Base-by-base conservation (phyloP, 805 yeast genomes). In the Candida maesae region DNA sequence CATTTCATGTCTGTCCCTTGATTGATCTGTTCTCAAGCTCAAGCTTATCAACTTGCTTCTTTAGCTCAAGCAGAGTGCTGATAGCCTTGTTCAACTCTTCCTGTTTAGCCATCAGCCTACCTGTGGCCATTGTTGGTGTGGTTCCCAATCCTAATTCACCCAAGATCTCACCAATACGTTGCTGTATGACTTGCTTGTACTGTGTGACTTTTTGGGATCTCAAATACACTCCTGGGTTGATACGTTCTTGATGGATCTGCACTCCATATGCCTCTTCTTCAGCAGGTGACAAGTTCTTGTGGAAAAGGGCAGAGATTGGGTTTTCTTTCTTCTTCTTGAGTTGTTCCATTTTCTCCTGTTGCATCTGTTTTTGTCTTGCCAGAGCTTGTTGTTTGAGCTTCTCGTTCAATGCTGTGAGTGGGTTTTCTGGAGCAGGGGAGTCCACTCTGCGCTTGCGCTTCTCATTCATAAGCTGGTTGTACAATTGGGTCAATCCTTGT, bases 241-340 rank as follows among this genome's bases (percentile, higher is more conserved):
- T 57, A 50, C 79, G 78, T 44, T 84, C 91, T 12, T 78, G 81
- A 61, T 86, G 95, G 47, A 83, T 82, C 37, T 79, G 69, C 28
- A 93, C 73, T 11, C 99, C 99, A 53, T 81, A 84, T 0, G 87
- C 81, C 42, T 79, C 85, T 63, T 88, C 90, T 55, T 90, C 96
- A 52, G 84, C 83, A 16, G 76, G 70, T 1, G 86, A 76, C 37
- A 90, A 71, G 31, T 78, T 47, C 35, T 56, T 56, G 13, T 58
- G 44, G 10, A 67, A 49, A 26, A 67, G 60, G 24, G 60, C 60
- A 7, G 64, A 65, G 37, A 67, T 63, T 45, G 68, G 70, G 33
- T 62, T 54, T 21, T 51, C 56, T 27, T 43, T 48, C 15, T 43
- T 46, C 36, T 49, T 50, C 32, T 44, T 50, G 19, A 52, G 49